A percentile compares a stretch with the other conserved stretches of the same genome.
Evolutionary conservation across 768 basidiomycete species (phyloP).

Genomic region (Chalciporus piperatus): DNA sequence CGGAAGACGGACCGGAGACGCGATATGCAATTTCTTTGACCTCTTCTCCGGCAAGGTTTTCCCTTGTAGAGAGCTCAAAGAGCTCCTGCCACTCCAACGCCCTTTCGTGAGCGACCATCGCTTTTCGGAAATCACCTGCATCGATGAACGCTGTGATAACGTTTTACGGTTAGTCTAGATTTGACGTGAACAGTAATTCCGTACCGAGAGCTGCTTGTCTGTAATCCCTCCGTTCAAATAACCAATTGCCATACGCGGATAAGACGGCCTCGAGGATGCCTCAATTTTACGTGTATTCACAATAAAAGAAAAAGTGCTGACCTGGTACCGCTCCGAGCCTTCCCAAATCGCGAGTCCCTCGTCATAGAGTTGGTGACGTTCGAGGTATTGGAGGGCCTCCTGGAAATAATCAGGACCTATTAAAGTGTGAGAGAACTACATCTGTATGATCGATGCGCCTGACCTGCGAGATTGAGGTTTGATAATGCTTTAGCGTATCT

Average conservation of each 20-base stretch:
- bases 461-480: constrained; percentile 75
- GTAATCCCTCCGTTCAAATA: constrained; percentile 84
- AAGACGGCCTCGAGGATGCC: constrained; percentile 54
- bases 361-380: constrained; percentile 72
- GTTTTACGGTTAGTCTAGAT: constrained; percentile 4
- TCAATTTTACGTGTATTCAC: constrained; percentile 6
- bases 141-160: constrained; percentile 63
- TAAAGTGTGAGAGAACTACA: constrained; percentile 4
- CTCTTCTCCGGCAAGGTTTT: constrained; percentile 51
- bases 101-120: constrained; percentile 86
- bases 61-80: constrained; percentile 70
- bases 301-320: constrained; percentile 29
- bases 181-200: constrained; percentile 8
- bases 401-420: constrained; percentile 69
- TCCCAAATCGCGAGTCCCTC: constrained; percentile 75
- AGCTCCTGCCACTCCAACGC: constrained; percentile 89
- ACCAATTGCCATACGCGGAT: constrained; percentile 78
- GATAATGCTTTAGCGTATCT: constrained; percentile 70
- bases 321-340: constrained; percentile 59
- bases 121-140: constrained; percentile 61
- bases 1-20: constrained; percentile 61
- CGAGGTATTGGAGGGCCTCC: constrained; percentile 78
- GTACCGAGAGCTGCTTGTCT: constrained; percentile 78
- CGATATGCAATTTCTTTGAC: constrained; percentile 67
- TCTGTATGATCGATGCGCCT: constrained; percentile 3